Conservation (phyloP, 1,139 yeast species). For the Suhomyces taliae region DNA sequence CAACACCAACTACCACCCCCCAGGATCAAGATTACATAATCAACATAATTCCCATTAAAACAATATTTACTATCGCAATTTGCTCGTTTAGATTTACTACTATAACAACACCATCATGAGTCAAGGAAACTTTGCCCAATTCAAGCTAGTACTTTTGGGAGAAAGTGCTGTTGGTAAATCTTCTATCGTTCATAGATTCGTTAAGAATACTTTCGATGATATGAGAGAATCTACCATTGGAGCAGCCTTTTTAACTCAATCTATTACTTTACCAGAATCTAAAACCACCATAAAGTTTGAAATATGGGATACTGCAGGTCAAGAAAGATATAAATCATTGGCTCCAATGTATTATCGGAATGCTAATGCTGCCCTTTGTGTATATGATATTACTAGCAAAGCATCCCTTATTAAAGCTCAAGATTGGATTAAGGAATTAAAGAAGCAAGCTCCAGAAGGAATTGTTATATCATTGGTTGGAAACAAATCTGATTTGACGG, state of each 20-base stretch:
- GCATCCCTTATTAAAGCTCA: constrained; percentile 86
- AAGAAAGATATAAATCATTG: constrained; percentile 46
- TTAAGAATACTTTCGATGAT: constrained; percentile 84
- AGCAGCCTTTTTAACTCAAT: constrained; percentile 94
- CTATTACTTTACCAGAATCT: constrained; percentile 36
- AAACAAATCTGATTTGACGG: constrained; percentile 60
- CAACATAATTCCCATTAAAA: not conserved
- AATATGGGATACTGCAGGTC: constrained; percentile 58
- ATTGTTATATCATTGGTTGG: constrained; percentile 54
- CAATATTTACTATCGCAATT: not conserved
- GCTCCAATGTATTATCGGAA: constrained; percentile 54
- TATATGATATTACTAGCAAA: constrained; percentile 33
- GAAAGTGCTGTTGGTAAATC: constrained; percentile 54
- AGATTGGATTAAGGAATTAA: constrained; percentile 93
- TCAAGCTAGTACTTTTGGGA: constrained; percentile 47
- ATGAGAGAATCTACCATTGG: constrained; percentile 95
- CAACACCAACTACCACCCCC: no score
- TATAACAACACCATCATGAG: constrained; percentile 2
- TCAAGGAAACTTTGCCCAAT: constrained; percentile 35
- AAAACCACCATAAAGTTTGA: constrained; percentile 36
- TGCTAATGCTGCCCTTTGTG: constrained; percentile 39
- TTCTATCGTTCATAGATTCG: constrained; percentile 46
- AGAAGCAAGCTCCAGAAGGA: constrained; percentile 83
- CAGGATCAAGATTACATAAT: not conserved
- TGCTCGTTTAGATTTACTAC: not conserved